Conservation (phyloP, 345 rosid genomes). For the Salix purpurea region DNA sequence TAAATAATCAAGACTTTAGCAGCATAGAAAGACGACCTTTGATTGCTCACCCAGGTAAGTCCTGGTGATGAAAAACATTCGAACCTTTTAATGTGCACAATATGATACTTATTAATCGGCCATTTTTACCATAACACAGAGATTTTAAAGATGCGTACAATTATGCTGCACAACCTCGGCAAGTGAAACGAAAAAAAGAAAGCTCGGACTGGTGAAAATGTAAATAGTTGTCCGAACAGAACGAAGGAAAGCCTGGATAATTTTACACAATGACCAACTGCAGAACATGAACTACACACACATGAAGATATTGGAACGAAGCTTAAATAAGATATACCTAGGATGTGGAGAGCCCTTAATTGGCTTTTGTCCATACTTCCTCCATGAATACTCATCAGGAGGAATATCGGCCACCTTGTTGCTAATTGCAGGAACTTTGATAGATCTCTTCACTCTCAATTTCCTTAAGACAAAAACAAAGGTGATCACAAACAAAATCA, state of each 20-base stretch:
- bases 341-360: slow-evolving; percentile 85
- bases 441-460: slow-evolving; percentile 56
- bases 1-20: not conserved
- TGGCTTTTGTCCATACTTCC: slow-evolving; percentile 83
- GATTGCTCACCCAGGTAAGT: not conserved
- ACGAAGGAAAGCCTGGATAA: slow-evolving; percentile 1
- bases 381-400: slow-evolving; percentile 83
- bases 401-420: slow-evolving; percentile 84
- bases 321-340: slow-evolving; percentile 35
- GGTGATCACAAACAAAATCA: not conserved
- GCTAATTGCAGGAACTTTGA: slow-evolving; percentile 83
- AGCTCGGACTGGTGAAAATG: not conserved
- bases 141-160: not conserved
- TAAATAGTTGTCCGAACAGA: not conserved
- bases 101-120: not conserved
- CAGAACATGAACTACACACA: not conserved
- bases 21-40: not conserved
- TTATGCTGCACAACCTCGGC: not conserved
- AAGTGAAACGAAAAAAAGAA: not conserved
- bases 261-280: not conserved
- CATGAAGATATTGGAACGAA: not conserved
- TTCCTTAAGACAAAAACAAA: slow-evolving; percentile 36
- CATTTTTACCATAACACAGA: not conserved
- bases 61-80: not conserved
- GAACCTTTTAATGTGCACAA: not conserved